phyloP scores from a whole-genome alignment of 2,329 filamentous ascomycete species.

The Mycocentrospora acerina region DNA sequence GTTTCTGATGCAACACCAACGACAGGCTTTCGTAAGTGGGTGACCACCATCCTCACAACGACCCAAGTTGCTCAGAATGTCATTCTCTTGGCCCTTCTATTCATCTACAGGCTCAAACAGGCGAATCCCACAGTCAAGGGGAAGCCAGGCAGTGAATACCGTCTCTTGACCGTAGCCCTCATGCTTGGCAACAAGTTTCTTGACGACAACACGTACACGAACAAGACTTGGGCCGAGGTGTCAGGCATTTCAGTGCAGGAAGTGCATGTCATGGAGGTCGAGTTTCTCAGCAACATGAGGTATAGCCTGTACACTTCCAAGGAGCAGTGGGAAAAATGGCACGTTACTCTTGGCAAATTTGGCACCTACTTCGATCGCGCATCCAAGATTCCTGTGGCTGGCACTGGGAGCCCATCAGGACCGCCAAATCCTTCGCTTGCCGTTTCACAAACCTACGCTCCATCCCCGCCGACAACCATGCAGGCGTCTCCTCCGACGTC shows the following conservation, averaged over 20 bases:
- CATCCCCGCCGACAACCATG: slow-evolving; percentile 54
- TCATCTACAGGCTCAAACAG: slow-evolving; percentile 90
- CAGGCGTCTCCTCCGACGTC: slow-evolving; percentile 54
- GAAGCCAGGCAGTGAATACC: slow-evolving; percentile 89
- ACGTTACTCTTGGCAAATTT: slow-evolving; percentile 78
- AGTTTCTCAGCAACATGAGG: slow-evolving; percentile 97
- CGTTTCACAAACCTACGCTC: slow-evolving; percentile 47
- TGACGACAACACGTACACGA: slow-evolving; percentile 98
- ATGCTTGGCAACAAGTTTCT: slow-evolving; percentile 99
- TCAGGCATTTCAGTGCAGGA: slow-evolving; percentile 91
- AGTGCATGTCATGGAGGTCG: slow-evolving; percentile 99
- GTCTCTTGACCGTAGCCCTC: slow-evolving; percentile 86
- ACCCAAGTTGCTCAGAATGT: slow-evolving; percentile 98
- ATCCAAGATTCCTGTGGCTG: slow-evolving; percentile 49
- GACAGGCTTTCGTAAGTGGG: slow-evolving; percentile 88
- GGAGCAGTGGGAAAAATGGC: slow-evolving; percentile 84
- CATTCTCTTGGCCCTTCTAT: slow-evolving; percentile 82
- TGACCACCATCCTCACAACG: slow-evolving; percentile 83
- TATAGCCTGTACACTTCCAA: slow-evolving; percentile 89
- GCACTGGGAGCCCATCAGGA: slow-evolving; percentile 37
- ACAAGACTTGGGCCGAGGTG: slow-evolving; percentile 99
- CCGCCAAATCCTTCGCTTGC: slow-evolving; percentile 39
- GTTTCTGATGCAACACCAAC: slow-evolving; percentile 73
- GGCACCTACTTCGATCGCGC: slow-evolving; percentile 79
- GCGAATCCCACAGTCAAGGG: slow-evolving; percentile 87